Conservation (phyloP, 2,329 filamentous ascomycete genomes). For the Colletotrichum viniferum region DNA sequence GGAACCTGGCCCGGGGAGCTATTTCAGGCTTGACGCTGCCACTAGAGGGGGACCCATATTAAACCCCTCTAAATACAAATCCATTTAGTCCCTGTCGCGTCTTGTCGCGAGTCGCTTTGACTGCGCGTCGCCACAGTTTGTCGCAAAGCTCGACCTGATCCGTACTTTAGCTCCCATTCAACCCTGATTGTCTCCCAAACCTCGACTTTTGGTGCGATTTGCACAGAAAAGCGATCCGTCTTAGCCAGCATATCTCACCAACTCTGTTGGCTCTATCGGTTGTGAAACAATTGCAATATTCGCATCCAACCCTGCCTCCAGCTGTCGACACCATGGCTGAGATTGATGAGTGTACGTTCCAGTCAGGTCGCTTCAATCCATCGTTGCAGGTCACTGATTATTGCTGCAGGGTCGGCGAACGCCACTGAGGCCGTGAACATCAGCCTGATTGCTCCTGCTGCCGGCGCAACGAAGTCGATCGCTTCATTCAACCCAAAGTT, state of each 20-base stretch:
- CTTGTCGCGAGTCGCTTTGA: conserved; percentile 2
- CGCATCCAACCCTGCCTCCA: background rate
- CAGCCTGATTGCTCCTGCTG: conserved; percentile 58
- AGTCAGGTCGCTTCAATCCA: background rate
- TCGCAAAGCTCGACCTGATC: background rate
- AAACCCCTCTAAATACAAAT: background rate
- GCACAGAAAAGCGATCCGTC: background rate
- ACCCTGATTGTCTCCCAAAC: background rate
- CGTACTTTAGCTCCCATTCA: background rate
- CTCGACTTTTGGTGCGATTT: background rate
- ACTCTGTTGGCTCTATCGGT: background rate
- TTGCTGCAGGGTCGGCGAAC: conserved; percentile 57
- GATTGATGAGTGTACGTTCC: conserved; percentile 11
- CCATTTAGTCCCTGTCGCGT: conserved; percentile 13
- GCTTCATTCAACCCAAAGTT: conserved; percentile 82
- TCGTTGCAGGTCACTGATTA: background rate
- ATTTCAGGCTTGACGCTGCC: background rate
- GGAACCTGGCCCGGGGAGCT: background rate
- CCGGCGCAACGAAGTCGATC: conserved; percentile 58
- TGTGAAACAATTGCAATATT: background rate
- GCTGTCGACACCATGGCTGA: conserved; percentile 8
- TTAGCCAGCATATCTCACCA: background rate
- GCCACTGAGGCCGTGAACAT: conserved; percentile 68
- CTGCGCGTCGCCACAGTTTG: conserved; percentile 8
- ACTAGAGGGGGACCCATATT: background rate